A percentile compares a stretch with the other conserved stretches of the same genome.
Evolutionary conservation across 2,329 filamentous ascomycete species (phyloP).

Genomic region (Pseudopithomyces maydicus): DNA sequence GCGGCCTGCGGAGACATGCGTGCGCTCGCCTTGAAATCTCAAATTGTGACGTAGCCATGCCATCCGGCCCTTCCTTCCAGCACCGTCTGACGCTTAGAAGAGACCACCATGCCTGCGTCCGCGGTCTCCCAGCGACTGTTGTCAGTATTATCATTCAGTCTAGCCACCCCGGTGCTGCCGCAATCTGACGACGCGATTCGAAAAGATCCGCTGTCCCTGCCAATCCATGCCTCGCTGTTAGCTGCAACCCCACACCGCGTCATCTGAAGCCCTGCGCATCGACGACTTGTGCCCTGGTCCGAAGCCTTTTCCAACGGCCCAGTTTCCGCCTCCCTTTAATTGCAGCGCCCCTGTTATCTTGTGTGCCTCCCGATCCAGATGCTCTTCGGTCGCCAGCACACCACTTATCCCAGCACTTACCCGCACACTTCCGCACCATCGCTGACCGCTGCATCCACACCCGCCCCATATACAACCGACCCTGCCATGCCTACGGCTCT

Average conservation of each 20-base stretch:
- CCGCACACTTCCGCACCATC: conserved; percentile 37
- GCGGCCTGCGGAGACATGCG: conserved; percentile 14
- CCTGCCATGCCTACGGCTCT: conserved; percentile 27
- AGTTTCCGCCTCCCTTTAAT: conserved; percentile 18
- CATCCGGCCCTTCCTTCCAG: conserved; percentile 16
- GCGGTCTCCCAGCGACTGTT: neutral
- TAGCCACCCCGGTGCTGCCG: neutral
- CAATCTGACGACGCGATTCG: conserved; percentile 5
- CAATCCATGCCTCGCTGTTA: neutral
- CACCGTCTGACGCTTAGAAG: neutral
- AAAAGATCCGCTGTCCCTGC: neutral
- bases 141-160: neutral
- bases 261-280: conserved; percentile 35
- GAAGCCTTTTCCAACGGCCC: conserved; percentile 32
- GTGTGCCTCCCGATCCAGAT: conserved; percentile 23
- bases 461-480: conserved; percentile 31
- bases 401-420: conserved; percentile 33
- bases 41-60: conserved; percentile 31
- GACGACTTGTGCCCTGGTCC: conserved; percentile 18
- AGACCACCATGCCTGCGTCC: conserved; percentile 5
- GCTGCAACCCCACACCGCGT: conserved; percentile 27
- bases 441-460: conserved; percentile 36
- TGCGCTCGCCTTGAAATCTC: conserved; percentile 24
- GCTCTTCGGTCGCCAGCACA: conserved; percentile 31
- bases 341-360: conserved; percentile 26